These are phyloP conservation scores for Aspergillus bombycis DNA, from an alignment of 2,329 filamentous ascomycete genomes.

Conservation along the genomic window DNA sequence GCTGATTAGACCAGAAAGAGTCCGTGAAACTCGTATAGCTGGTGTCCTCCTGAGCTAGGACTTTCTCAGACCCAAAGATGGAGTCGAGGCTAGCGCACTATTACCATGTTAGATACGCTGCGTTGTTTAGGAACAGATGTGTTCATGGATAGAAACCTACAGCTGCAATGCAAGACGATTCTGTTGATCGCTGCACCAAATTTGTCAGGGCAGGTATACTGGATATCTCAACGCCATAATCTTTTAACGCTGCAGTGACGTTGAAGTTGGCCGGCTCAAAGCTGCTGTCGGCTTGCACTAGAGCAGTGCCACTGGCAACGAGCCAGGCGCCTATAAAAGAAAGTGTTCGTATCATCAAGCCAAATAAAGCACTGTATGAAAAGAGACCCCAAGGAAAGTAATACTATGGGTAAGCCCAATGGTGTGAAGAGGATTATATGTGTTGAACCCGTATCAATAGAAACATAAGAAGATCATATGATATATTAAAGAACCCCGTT, in stretches of 20 bases:
- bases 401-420: background rate
- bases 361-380: background rate
- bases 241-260: background rate
- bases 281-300: background rate
- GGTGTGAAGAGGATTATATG: background rate
- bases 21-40: conserved; percentile 25
- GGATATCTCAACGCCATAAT: background rate
- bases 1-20: conserved; percentile 43
- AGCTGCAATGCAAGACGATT: background rate
- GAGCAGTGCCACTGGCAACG: background rate
- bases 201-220: background rate
- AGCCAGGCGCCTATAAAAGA: background rate
- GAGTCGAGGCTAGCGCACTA: background rate
- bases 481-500: background rate
- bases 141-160: background rate
- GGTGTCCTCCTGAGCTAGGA: conserved; percentile 20
- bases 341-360: background rate
- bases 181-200: background rate
- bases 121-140: background rate
- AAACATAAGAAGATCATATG: background rate
- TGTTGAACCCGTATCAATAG: background rate
- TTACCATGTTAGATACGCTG: background rate
- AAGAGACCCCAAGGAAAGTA: background rate
- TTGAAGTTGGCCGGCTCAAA: background rate
- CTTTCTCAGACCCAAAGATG: conserved; percentile 18